phyloP scores from a whole-genome alignment of 352 stramenopile species.

The Peronospora destructor region DNA sequence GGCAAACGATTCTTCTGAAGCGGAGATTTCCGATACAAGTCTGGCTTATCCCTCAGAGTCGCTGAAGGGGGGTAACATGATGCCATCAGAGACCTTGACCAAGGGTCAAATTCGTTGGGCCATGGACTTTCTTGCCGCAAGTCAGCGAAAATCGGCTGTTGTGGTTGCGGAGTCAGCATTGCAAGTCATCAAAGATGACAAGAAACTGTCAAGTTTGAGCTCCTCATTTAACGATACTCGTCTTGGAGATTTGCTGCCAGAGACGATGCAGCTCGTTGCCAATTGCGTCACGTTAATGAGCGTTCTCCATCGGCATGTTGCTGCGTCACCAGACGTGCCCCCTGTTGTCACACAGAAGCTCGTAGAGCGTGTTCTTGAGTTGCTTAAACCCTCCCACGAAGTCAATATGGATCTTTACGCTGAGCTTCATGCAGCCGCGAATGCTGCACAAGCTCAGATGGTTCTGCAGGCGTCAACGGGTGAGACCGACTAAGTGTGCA shows the following conservation, averaged over 20 bases:
- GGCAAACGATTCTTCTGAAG: conserved; percentile 1
- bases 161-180: conserved; percentile 21
- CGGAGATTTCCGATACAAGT: not conserved
- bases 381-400: conserved; percentile 43
- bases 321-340: conserved; percentile 28
- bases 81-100: conserved; percentile 26
- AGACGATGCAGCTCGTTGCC: conserved; percentile 45
- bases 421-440: conserved; percentile 33
- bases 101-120: conserved; percentile 63
- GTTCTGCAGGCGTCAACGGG: conserved; percentile 9
- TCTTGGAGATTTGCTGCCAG: conserved; percentile 18
- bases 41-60: conserved; percentile 9
- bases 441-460: conserved; percentile 35
- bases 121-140: conserved; percentile 45
- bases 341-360: conserved; percentile 53
- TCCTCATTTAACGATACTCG: conserved; percentile 1
- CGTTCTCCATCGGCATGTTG: conserved; percentile 31
- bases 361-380: conserved; percentile 51
- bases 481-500: conserved; percentile 8
- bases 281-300: conserved; percentile 56
- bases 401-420: conserved; percentile 62
- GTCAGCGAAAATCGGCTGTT: conserved; percentile 30
- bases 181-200: conserved; percentile 21
- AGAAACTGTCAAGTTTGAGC: conserved; percentile 4
- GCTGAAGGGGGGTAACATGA: conserved; percentile 1